Evolutionary conservation across 106 monocot genomes (phyloP).

Genomic region (Acanthochlamys bracteata): DNA sequence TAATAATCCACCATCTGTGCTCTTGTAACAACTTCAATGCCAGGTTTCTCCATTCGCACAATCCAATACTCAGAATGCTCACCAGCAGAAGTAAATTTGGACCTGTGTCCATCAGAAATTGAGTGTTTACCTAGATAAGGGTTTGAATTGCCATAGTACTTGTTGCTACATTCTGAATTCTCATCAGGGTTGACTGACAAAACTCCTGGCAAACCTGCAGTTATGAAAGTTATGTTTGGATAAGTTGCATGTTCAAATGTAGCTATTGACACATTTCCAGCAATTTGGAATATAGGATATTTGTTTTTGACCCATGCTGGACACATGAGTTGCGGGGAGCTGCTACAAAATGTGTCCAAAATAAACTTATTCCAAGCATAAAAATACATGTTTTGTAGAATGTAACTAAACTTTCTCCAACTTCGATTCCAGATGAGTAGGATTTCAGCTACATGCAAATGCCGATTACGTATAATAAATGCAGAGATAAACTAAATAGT

Average conservation of each 20-base stretch:
- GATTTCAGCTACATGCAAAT: no score
- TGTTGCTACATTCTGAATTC: constrained; percentile 15
- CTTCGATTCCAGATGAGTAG: no score
- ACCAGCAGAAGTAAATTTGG: constrained; percentile 24
- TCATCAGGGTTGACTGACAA: constrained; percentile 57
- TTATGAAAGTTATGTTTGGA: not conserved
- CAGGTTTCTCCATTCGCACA: constrained; percentile 73
- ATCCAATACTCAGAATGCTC: constrained; percentile 51
- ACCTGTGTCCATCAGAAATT: constrained; percentile 9
- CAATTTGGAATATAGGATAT: no score
- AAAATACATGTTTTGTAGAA: no score
- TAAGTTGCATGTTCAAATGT: not conserved
- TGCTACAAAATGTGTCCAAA: no score
- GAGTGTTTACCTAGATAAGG: constrained; percentile 8
- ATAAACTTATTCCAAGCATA: no score
- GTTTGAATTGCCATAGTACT: constrained; percentile 26
- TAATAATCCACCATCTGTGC: constrained; percentile 90
- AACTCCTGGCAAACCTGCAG: constrained; percentile 50
- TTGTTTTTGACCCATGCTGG: no score
- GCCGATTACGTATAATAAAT: no score
- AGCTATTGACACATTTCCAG: no score
- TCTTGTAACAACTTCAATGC: constrained; percentile 78
- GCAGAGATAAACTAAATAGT: no score
- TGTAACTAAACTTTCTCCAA: no score
- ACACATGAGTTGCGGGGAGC: no score